Conservation (phyloP, 805 yeast species). For the Pichia deserticola region DNA sequence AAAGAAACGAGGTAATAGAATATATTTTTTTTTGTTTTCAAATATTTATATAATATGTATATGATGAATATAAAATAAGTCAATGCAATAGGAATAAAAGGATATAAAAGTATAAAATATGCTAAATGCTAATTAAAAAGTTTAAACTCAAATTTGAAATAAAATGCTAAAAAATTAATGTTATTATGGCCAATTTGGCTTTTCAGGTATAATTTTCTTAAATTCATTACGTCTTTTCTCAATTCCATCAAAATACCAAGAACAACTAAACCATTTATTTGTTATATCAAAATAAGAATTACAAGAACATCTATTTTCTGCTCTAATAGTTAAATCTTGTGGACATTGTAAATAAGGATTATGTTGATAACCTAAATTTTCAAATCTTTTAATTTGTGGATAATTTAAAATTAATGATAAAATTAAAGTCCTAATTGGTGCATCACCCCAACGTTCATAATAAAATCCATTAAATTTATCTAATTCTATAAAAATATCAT, state of each 20-base stretch:
- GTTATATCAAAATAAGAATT: conserved; percentile 64
- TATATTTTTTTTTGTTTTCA: too few species aligned
- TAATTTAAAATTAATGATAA: conserved; percentile 65
- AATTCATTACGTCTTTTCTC: background rate
- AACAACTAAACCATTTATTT: conserved; percentile 38
- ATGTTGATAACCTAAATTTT: conserved; percentile 74
- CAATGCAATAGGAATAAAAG: too few species aligned
- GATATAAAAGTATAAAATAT: too few species aligned
- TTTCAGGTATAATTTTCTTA: background rate
- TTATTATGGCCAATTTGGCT: background rate
- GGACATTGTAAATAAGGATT: conserved; percentile 80
- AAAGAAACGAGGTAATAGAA: too few species aligned
- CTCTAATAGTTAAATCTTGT: conserved; percentile 44
- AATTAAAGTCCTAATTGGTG: conserved; percentile 68
- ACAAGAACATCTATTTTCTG: conserved; percentile 60
- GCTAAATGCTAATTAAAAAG: too few species aligned
- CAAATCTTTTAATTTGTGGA: conserved; percentile 63
- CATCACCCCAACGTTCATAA: conserved; percentile 91
- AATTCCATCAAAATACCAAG: conserved; percentile 23
- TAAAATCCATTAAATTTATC: conserved; percentile 81
- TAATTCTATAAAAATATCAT: conserved; percentile 55
- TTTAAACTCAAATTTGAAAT: too few species aligned
- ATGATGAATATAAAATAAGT: too few species aligned
- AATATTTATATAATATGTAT: too few species aligned
- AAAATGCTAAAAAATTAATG: too few species aligned